Conservation (phyloP, 148 eudicot species). For the Silene uniflora region DNA sequence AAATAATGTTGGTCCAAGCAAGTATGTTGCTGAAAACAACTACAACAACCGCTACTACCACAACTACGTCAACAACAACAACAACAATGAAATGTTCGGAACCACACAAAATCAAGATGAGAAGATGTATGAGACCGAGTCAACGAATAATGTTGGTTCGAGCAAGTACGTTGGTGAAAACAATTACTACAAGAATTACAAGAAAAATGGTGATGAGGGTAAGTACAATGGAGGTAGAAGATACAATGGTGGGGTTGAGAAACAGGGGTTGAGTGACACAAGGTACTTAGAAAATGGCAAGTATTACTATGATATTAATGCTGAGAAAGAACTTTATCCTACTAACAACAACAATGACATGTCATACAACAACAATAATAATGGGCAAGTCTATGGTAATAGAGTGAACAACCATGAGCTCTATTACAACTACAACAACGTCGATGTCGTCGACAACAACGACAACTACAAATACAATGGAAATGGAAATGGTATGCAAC, state of each 20-base stretch:
- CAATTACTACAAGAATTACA: neutral
- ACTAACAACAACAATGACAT: neutral
- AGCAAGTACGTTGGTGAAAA: neutral
- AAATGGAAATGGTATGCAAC: conserved; percentile 33
- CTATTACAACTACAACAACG: neutral
- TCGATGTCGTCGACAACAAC: neutral
- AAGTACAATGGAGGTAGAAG: neutral
- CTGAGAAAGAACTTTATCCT: conserved; percentile 30
- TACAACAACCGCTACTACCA: neutral
- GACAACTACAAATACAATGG: conserved; percentile 4
- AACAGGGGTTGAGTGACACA: conserved; percentile 87
- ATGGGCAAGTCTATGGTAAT: conserved; percentile 10
- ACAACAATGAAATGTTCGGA: neutral
- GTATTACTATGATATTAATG: conserved; percentile 44
- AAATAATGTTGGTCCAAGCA: conserved; percentile 10
- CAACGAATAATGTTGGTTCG: too few species aligned
- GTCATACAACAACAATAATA: conserved; percentile 11
- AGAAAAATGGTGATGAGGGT: neutral
- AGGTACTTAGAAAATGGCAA: conserved; percentile 71
- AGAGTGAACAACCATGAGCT: neutral
- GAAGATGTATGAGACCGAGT: too few species aligned
- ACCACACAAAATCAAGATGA: neutral
- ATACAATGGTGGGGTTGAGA: conserved; percentile 30
- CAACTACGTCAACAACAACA: conserved; percentile 7
- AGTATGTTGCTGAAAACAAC: conserved; percentile 7